These are phyloP conservation scores for Dipteronia sinensis DNA, from an alignment of 345 rosid genomes.

Conservation along the genomic window DNA sequence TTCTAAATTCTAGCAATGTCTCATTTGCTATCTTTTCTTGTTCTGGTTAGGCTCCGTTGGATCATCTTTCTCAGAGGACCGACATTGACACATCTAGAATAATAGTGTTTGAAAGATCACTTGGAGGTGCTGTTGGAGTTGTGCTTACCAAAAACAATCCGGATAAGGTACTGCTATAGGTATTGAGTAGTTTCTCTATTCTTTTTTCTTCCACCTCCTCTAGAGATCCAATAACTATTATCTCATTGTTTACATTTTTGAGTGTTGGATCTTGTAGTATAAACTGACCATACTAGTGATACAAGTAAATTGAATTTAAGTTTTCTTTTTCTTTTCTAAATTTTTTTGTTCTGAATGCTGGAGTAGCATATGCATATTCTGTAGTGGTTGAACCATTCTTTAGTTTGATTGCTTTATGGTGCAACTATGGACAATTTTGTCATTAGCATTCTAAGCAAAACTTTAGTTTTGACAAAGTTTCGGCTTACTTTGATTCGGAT, in stretches of 20 bases:
- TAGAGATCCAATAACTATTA: neutral
- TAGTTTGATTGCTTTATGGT: too few species aligned
- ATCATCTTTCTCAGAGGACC: slow-evolving; percentile 82
- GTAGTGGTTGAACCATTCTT: too few species aligned
- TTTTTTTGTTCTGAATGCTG: too few species aligned
- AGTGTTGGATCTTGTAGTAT: neutral
- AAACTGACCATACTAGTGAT: neutral
- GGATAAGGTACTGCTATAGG: slow-evolving; percentile 58
- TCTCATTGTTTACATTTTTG: slow-evolving; percentile 7
- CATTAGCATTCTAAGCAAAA: too few species aligned
- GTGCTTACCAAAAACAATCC: slow-evolving; percentile 88
- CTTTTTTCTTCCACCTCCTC: neutral
- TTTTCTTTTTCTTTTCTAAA: too few species aligned
- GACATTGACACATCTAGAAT: slow-evolving; percentile 93
- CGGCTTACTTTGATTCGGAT: too few species aligned
- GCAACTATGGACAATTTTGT: too few species aligned
- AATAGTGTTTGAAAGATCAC: slow-evolving; percentile 94
- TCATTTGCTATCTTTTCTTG: slow-evolving; percentile 20
- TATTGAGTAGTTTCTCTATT: neutral
- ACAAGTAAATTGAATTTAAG: neutral
- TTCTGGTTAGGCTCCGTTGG: slow-evolving; percentile 82
- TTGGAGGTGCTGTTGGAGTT: slow-evolving; percentile 98
- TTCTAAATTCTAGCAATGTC: slow-evolving; percentile 16
- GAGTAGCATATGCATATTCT: too few species aligned
- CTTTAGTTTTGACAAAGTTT: too few species aligned